Evolutionary conservation across 768 basidiomycete genomes (phyloP).

Genomic region (Boletus barrowsii): DNA sequence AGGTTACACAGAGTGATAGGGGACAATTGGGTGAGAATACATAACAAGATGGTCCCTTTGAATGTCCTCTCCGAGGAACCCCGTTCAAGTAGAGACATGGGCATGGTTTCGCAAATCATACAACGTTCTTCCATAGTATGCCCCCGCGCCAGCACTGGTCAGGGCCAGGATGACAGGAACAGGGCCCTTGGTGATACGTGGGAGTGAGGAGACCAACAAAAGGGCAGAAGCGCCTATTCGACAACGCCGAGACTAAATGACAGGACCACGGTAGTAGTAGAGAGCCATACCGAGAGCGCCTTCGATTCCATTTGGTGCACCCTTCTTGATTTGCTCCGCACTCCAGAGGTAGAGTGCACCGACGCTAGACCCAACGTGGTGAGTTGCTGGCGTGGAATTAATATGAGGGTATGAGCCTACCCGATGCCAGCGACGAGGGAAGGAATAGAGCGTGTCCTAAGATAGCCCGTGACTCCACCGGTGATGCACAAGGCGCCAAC

Average conservation of each 20-base stretch:
- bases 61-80: background rate
- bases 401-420: constrained; percentile 38
- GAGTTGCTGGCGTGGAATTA: background rate
- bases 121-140: constrained; percentile 66
- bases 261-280: background rate
- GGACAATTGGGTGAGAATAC: constrained; percentile 9
- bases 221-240: constrained; percentile 69
- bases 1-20: background rate
- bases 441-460: constrained; percentile 70
- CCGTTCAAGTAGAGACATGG: constrained; percentile 6
- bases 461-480: constrained; percentile 74
- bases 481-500: constrained; percentile 76
- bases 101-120: constrained; percentile 34
- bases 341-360: constrained; percentile 79
- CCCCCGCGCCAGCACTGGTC: constrained; percentile 56
- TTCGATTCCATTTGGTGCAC: constrained; percentile 71
- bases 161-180: constrained; percentile 62
- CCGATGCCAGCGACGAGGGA: constrained; percentile 80
- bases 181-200: constrained; percentile 70
- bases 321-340: constrained; percentile 70
- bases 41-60: background rate
- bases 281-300: constrained; percentile 64
- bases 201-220: constrained; percentile 69
- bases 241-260: background rate
- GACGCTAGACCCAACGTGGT: constrained; percentile 46